Evolutionary conservation across 176 grass and related monocot genomes (phyloP).

Genomic region (Otatea glauca): DNA sequence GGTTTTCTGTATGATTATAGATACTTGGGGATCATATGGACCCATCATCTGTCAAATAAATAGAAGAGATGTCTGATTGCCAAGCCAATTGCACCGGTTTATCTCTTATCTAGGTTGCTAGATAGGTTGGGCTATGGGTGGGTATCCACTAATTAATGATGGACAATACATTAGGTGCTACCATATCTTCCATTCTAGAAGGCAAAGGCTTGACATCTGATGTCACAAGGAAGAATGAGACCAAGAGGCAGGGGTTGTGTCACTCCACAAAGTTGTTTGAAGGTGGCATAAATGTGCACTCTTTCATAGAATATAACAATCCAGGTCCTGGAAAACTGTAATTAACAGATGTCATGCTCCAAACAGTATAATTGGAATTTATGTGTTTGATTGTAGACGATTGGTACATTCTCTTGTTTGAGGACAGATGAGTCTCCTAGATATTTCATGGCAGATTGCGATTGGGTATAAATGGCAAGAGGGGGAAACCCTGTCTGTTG

Average conservation of each 20-base stretch:
- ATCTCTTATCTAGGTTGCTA: conserved; percentile 17
- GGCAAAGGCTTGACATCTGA: not conserved
- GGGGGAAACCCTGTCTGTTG: not conserved
- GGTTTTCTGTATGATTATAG: not conserved
- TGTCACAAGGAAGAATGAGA: not conserved
- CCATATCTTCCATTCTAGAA: not conserved
- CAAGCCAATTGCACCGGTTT: not conserved
- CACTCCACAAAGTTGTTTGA: not conserved
- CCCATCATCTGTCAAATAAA: conserved; percentile 8
- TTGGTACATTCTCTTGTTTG: not conserved
- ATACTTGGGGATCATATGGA: not conserved
- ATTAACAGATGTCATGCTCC: not conserved
- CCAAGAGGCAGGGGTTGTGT: not conserved
- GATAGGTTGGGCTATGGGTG: not conserved
- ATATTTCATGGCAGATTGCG: not conserved
- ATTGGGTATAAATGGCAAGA: not conserved
- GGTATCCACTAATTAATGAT: conserved; percentile 9
- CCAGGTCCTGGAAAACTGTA: not conserved
- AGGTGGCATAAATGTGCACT: not conserved
- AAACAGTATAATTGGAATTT: not conserved
- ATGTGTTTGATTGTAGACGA: not conserved
- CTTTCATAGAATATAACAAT: conserved; percentile 7
- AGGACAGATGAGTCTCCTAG: not conserved
- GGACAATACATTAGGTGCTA: not conserved
- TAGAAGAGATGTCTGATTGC: not conserved